Evolutionary conservation across 2,329 filamentous ascomycete species (phyloP).

Genomic region (Sporothrix euskadiensis): DNA sequence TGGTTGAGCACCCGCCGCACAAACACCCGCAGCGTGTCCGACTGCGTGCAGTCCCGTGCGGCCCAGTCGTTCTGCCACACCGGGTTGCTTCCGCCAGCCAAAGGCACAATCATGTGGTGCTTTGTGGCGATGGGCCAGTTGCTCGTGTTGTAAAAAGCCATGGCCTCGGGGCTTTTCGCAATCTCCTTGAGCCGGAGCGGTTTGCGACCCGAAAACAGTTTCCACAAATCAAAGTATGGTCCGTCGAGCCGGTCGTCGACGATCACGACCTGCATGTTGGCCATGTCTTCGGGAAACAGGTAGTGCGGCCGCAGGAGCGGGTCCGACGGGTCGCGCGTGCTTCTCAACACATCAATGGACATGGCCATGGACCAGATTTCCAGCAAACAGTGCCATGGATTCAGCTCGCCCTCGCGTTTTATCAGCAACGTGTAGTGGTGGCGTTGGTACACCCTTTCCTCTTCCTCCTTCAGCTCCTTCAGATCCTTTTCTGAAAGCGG

Average conservation of each 20-base stretch:
- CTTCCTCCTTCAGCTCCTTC: background rate
- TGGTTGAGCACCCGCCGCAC: constrained; percentile 38
- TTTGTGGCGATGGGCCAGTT: background rate
- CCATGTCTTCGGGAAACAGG: constrained; percentile 24
- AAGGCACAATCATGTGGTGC: constrained; percentile 43
- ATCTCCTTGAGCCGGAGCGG: constrained; percentile 38
- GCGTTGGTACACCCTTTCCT: background rate
- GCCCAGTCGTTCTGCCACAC: constrained; percentile 47
- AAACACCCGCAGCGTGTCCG: constrained; percentile 40
- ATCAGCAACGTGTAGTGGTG: constrained; percentile 27
- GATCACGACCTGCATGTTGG: constrained; percentile 38
- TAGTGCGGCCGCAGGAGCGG: constrained; percentile 3
- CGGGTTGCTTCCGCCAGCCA: constrained; percentile 46
- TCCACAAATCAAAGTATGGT: constrained; percentile 44
- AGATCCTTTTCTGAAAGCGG: background rate
- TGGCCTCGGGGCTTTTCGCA: constrained; percentile 9
- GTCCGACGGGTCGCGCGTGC: constrained; percentile 24
- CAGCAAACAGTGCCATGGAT: constrained; percentile 32
- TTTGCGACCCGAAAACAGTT: constrained; percentile 39
- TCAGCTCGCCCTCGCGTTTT: constrained; percentile 31
- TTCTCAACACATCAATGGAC: constrained; percentile 32
- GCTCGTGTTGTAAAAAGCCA: constrained; percentile 22
- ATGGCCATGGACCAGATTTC: constrained; percentile 32
- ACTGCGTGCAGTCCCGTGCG: constrained; percentile 38
- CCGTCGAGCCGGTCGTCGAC: constrained; percentile 41